phyloP scores from a whole-genome alignment of 2,329 filamentous ascomycete species.

The Colletotrichum tamarilloi region DNA sequence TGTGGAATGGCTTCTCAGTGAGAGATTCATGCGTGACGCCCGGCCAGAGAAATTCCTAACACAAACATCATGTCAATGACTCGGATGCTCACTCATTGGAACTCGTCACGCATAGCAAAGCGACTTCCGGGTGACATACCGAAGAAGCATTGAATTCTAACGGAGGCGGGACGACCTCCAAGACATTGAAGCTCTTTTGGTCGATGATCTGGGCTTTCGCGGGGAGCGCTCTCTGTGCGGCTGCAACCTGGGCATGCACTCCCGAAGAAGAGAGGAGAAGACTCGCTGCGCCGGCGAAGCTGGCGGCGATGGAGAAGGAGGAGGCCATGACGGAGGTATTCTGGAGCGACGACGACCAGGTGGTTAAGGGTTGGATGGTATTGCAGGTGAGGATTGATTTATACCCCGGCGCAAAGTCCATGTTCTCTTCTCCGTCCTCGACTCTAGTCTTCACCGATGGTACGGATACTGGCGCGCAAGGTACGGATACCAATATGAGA shows the following conservation, averaged over 20 bases:
- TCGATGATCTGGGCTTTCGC: constrained; percentile 53
- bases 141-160: constrained; percentile 48
- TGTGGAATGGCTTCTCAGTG: constrained; percentile 50
- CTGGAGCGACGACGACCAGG: too few relatives aligned
- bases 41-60: constrained; percentile 57
- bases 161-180: constrained; percentile 51
- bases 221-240: constrained; percentile 17
- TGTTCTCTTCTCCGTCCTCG: too few relatives aligned
- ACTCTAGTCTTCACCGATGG: too few relatives aligned
- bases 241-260: constrained; percentile 30
- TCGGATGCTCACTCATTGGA: not conserved
- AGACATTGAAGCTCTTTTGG: constrained; percentile 55
- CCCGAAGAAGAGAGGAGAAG: not conserved
- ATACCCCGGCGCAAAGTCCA: too few relatives aligned
- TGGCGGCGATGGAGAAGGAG: too few relatives aligned
- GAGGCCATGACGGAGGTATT: too few relatives aligned
- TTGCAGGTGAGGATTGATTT: too few relatives aligned
- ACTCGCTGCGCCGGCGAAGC: too few relatives aligned
- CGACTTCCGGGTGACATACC: constrained; percentile 40
- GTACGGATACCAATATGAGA: too few relatives aligned
- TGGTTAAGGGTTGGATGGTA: too few relatives aligned
- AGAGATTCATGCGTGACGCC: constrained; percentile 52
- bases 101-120: too few relatives aligned
- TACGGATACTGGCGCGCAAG: too few relatives aligned
- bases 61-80: not conserved